Conservation (phyloP, 1,284 basidiomycete species). For the Marasmius oreades region DNA sequence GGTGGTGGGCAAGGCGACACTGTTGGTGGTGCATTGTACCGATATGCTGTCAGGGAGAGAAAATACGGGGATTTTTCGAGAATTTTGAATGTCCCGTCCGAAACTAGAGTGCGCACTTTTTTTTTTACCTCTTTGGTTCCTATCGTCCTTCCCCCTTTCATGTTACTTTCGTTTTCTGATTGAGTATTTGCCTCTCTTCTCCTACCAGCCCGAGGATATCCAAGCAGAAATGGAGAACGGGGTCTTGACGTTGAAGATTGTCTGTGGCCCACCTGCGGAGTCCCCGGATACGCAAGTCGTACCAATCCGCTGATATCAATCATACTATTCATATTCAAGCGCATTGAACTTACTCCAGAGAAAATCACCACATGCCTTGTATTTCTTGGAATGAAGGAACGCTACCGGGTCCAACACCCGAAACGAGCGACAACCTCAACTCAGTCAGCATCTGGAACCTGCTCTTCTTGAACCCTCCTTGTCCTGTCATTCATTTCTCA, state of each 20-base stretch:
- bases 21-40: constrained; percentile 19
- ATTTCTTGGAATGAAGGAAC: not conserved
- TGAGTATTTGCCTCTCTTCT: constrained; percentile 2
- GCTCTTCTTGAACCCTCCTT: too few relatives aligned
- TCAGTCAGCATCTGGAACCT: too few relatives aligned
- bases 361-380: not conserved
- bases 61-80: constrained; percentile 50
- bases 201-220: constrained; percentile 40
- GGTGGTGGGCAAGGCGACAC: constrained; percentile 27
- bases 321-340: not conserved
- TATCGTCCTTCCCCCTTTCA: constrained; percentile 11
- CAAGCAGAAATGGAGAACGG: constrained; percentile 46
- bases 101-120: constrained; percentile 46
- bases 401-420: too few relatives aligned
- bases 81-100: constrained; percentile 52
- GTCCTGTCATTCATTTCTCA: not conserved
- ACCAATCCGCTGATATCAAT: constrained; percentile 29
- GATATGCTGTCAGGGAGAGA: constrained; percentile 38
- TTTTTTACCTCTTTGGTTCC: constrained; percentile 17
- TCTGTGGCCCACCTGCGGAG: constrained; percentile 35
- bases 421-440: too few relatives aligned
- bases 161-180: not conserved
- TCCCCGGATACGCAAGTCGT: constrained; percentile 33
- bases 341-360: not conserved
- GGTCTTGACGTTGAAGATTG: constrained; percentile 43